Evolutionary conservation across 2,329 filamentous ascomycete species (phyloP).

Genomic region (Aureobasidium subglaciale): DNA sequence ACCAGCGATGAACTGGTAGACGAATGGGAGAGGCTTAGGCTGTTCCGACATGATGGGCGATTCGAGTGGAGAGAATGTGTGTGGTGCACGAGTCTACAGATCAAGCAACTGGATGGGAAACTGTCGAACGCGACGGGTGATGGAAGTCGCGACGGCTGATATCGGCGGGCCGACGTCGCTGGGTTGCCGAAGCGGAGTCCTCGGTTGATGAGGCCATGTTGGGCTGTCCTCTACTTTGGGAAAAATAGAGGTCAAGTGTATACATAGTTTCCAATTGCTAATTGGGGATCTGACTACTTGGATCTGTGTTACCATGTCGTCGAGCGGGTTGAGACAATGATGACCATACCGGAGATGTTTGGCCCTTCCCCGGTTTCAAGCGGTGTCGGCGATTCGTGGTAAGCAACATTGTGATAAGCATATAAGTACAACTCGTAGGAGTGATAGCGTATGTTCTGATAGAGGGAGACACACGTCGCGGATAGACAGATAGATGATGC

Average conservation of each 20-base stretch:
- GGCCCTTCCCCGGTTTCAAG: not conserved
- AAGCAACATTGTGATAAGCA: not conserved
- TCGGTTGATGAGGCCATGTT: no score
- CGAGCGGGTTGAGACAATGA: not conserved
- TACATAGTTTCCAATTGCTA: no score
- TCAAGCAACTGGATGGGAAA: not conserved
- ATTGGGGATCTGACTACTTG: not conserved
- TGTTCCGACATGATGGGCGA: slow-evolving; percentile 40
- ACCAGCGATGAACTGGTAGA: slow-evolving; percentile 94
- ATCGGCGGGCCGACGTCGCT: slow-evolving; percentile 3
- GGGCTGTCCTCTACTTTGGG: no score
- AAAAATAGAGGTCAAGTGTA: not conserved
- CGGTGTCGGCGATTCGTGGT: slow-evolving; percentile 12
- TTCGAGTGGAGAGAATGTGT: not conserved
- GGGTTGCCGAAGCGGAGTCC: not conserved
- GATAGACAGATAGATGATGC: no score
- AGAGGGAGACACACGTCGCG: no score
- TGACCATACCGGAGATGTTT: not conserved
- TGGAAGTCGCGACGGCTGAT: slow-evolving; percentile 8
- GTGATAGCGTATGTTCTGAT: no score
- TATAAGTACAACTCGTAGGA: no score
- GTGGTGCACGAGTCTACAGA: not conserved
- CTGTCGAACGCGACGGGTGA: not conserved
- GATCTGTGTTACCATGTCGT: not conserved
- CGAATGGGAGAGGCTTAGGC: slow-evolving; percentile 72